Conservation (phyloP, 2,329 filamentous ascomycete genomes). For the Huntiella abstrusa region DNA sequence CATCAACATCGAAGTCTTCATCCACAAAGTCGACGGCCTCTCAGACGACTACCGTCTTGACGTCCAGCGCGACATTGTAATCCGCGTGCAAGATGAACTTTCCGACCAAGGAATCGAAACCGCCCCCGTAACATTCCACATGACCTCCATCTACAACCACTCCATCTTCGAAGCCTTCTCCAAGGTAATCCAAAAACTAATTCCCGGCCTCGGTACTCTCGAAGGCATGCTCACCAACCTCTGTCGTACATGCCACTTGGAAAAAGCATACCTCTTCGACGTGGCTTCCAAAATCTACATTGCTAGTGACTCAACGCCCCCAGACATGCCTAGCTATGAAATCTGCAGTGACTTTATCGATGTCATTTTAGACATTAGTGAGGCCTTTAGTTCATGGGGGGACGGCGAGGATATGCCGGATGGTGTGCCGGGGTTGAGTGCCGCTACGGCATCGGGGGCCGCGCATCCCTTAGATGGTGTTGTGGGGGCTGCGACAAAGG, state of each 20-base stretch:
- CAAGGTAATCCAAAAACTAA: conserved; percentile 95
- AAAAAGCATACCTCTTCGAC: conserved; percentile 96
- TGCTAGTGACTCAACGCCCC: conserved; percentile 80
- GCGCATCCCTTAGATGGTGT: conserved; percentile 39
- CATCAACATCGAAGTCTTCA: conserved; percentile 96
- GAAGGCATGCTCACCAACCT: conserved; percentile 89
- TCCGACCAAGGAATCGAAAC: conserved; percentile 88
- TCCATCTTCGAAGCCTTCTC: conserved; percentile 96
- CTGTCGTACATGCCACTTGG: conserved; percentile 82
- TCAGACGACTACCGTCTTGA: conserved; percentile 93
- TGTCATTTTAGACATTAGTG: conserved; percentile 90
- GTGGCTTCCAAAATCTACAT: conserved; percentile 98
- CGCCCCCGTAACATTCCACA: conserved; percentile 81
- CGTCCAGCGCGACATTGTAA: conserved; percentile 89
- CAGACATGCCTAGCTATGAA: conserved; percentile 91
- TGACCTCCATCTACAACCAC: conserved; percentile 96
- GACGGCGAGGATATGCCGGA: too few relatives aligned
- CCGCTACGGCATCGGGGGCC: too few relatives aligned
- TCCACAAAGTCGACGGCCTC: conserved; percentile 96
- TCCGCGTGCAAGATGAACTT: conserved; percentile 89
- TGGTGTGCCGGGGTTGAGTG: too few relatives aligned
- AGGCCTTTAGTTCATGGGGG: conserved; percentile 68
- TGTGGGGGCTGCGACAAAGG: conserved; percentile 21
- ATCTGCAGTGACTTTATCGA: conserved; percentile 98
- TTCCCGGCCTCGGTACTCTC: conserved; percentile 79